Conservation (phyloP, 1,284 basidiomycete genomes). For the Ustilago tritici region DNA sequence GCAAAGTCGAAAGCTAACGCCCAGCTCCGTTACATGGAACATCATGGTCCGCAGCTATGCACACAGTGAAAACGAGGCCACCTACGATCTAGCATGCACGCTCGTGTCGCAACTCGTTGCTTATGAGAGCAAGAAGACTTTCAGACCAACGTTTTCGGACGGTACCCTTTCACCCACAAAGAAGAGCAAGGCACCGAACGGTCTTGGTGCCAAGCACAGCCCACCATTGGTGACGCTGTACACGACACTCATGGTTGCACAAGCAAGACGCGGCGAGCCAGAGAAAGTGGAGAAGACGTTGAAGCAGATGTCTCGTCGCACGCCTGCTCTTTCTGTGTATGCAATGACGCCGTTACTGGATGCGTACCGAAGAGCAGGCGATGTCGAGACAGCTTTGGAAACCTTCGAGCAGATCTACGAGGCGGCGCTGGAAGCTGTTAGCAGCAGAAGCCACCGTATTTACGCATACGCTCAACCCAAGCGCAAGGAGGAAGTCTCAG, state of each 20-base stretch:
- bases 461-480: constrained; percentile 28
- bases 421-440: constrained; percentile 70
- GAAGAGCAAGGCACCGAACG: neutral
- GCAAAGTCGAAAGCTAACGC: constrained; percentile 77
- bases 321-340: constrained; percentile 75
- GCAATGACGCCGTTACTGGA: constrained; percentile 80
- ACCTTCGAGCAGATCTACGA: constrained; percentile 81
- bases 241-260: constrained; percentile 76
- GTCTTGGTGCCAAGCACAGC: constrained; percentile 27
- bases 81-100: constrained; percentile 51
- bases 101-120: constrained; percentile 48
- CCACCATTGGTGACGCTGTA: constrained; percentile 71
- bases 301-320: constrained; percentile 73
- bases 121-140: constrained; percentile 28
- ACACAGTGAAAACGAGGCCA: constrained; percentile 49
- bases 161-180: neutral
- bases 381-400: constrained; percentile 75
- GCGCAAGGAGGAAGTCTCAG: neutral
- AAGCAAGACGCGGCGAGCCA: constrained; percentile 73
- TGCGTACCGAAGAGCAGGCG: constrained; percentile 77
- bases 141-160: constrained; percentile 21
- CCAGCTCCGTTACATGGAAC: constrained; percentile 79
- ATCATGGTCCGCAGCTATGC: constrained; percentile 73
- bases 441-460: constrained; percentile 43
- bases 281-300: constrained; percentile 76